Evolutionary conservation across 352 stramenopile species (phyloP), one percentile per base, ranked within the genome.

Genomic region (Phytophthora foliorum): DNA sequence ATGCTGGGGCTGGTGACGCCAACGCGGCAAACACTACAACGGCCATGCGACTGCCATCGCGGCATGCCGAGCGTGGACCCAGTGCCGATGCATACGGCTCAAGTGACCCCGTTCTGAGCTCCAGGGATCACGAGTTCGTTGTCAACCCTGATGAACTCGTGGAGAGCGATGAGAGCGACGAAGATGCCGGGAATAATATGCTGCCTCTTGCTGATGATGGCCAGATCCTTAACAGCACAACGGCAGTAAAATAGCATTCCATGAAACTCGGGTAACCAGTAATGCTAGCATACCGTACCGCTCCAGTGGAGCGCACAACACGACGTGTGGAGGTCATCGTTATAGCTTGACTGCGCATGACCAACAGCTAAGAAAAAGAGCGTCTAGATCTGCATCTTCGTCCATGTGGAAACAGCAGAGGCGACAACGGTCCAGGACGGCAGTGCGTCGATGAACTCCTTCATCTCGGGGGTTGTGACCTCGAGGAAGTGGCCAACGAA

Each of bases 401-500:
- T 80, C 82, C 85, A 92, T 3, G 81, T 91, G 41, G 84, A 91
- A 10, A 90, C 80, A 21, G 72, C 74, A 17, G 71, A 68, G 32
- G 75, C 74, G 24, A 77, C 49, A 9, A 82, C 67, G 5, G 64
- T 73, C 84, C 84, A 92, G 7, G 72, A 72, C 7, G 86, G 86
- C 57, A 92, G 53, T 13, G 70, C 75, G 1, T 72, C 53, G 2
- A 63, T 52, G 32, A 91, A 78, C 44, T 81, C 75, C 19, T 73
- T 52, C 69, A 92, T 78, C 54, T 81, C 77, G 0, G 82, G 72
- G 8, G 86, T 90, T 14, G 31, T 62, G 10, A 72, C 67, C 41
- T 91, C 74, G n/a, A 94, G 66, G 60, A 81, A 86, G 62, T 92
- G 85, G n/a, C 82, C 86, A 36, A 91, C 82, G 38, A 90, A 77